Percentiles rank a stretch among this genome's conserved stretches.
These are phyloP conservation scores for Nitzschia sp. DNA, from an alignment of 108 stramenopile genomes.

Conservation along the genomic window DNA sequence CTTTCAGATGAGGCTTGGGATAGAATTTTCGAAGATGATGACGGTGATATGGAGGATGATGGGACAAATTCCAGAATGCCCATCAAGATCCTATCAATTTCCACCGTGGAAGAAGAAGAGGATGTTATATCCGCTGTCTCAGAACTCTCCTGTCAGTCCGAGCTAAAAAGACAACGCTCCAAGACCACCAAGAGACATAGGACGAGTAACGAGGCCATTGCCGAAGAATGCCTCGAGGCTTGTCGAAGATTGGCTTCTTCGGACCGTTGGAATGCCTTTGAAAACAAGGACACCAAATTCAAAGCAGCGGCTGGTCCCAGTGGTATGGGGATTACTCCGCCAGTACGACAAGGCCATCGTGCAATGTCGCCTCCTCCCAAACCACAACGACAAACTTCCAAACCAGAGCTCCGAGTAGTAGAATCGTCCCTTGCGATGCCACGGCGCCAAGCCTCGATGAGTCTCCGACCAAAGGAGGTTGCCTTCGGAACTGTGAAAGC, in stretches of 20 bases:
- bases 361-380: neutral
- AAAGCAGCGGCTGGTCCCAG: neutral
- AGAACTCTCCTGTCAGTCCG: neutral
- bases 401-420: too few species aligned
- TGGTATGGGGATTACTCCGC: neutral
- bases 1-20: conserved; percentile 16
- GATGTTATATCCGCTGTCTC: neutral
- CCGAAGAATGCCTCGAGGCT: neutral
- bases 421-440: too few species aligned
- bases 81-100: neutral
- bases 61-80: neutral
- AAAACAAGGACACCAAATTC: neutral
- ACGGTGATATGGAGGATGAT: neutral
- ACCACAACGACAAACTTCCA: too few species aligned
- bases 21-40: neutral
- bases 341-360: neutral
- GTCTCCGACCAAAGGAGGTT: neutral
- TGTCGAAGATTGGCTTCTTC: neutral
- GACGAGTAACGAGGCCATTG: too few species aligned
- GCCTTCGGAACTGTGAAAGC: conserved; percentile 38
- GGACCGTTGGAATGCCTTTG: neutral
- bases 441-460: neutral
- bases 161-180: neutral
- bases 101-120: neutral
- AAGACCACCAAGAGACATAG: too few species aligned